phyloP scores from a whole-genome alignment of 73 alveolate genomes.

The Symbiodinium pilosum region DNA sequence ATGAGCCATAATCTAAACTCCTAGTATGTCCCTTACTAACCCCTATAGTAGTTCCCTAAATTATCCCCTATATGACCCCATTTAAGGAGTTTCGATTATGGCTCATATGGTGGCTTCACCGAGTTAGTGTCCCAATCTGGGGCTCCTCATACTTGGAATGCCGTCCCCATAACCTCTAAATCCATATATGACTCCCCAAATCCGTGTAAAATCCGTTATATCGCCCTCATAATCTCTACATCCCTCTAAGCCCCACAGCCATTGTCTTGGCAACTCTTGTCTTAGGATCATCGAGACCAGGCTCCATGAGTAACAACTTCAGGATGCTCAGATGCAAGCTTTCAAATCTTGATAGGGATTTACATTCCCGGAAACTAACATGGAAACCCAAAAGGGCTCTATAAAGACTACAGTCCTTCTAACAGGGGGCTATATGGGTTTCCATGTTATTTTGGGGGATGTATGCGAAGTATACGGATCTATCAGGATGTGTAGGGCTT shows the following conservation, averaged over 20 bases:
- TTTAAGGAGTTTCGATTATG: too few relatives aligned
- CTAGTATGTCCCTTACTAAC: too few relatives aligned
- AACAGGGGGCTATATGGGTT: not conserved
- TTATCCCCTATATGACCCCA: too few relatives aligned
- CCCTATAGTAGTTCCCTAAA: too few relatives aligned
- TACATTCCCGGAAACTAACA: too few relatives aligned
- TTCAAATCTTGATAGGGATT: too few relatives aligned
- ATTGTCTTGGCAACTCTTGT: not conserved
- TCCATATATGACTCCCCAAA: not conserved
- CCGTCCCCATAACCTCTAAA: not conserved
- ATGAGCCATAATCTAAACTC: too few relatives aligned
- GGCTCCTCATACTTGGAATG: too few relatives aligned
- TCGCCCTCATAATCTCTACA: not conserved
- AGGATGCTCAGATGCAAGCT: not conserved
- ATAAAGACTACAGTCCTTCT: not conserved
- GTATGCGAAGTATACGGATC: too few relatives aligned
- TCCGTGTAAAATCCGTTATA: not conserved
- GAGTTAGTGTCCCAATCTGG: too few relatives aligned
- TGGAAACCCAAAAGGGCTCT: too few relatives aligned
- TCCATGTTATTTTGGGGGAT: not conserved
- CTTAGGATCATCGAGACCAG: not conserved
- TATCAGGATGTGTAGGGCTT: not conserved
- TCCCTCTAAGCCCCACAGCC: not conserved
- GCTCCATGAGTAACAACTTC: not conserved
- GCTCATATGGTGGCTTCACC: too few relatives aligned